Evolutionary conservation across 2,329 filamentous ascomycete genomes (phyloP).

Genomic region (Aspergillus tamarii): DNA sequence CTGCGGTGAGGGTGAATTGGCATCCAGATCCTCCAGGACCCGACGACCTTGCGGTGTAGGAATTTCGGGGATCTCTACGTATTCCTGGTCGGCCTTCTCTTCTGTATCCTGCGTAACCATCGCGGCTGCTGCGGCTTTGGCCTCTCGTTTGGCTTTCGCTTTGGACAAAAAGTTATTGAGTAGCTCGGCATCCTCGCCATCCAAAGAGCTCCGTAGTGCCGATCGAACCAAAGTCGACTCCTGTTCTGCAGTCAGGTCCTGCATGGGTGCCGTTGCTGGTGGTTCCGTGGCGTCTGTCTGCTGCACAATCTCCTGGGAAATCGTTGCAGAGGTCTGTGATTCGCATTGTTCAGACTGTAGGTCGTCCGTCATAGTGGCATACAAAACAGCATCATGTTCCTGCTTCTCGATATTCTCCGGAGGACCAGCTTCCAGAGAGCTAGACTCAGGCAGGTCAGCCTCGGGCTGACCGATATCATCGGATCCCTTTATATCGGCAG

Average conservation of each 20-base stretch:
- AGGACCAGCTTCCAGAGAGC: constrained; percentile 1
- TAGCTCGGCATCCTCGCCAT: constrained; percentile 44
- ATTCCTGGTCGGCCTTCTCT: constrained; percentile 20
- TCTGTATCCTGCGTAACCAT: constrained; percentile 24
- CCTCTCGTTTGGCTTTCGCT: constrained; percentile 45
- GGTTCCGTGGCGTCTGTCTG: constrained; percentile 4
- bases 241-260: constrained; percentile 34
- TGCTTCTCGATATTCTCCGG: background rate
- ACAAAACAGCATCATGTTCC: constrained; percentile 9
- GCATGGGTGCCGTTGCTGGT: constrained; percentile 21
- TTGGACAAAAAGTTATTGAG: constrained; percentile 46
- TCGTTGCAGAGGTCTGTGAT: background rate
- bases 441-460: constrained; percentile 1
- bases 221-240: constrained; percentile 40
- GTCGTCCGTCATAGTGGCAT: constrained; percentile 18
- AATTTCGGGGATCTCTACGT: constrained; percentile 20
- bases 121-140: constrained; percentile 32
- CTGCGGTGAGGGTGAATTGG: constrained; percentile 43
- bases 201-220: constrained; percentile 41
- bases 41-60: constrained; percentile 38
- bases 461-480: constrained; percentile 8
- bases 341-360: constrained; percentile 8
- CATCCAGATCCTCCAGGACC: constrained; percentile 40
- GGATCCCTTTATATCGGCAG: constrained; percentile 20
- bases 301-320: background rate